Base-by-base conservation (phyloP, 345 rosid species). In the Camelina sativa region DNA sequence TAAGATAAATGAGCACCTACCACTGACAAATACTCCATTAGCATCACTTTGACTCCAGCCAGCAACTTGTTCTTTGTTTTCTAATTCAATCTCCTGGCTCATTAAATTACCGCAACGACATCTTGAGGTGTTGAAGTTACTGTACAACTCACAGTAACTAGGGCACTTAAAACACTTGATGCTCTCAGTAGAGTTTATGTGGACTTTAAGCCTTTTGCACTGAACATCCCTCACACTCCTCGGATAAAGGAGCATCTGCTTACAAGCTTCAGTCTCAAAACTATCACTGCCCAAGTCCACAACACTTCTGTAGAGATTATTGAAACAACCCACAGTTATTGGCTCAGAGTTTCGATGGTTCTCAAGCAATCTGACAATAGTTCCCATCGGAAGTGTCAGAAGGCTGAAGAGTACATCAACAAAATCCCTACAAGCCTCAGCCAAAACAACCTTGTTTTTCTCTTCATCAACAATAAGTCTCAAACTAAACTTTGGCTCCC, bases 341-440 rank as follows among this genome's bases (percentile, higher is more conserved):
- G 55, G 17, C 46, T 63, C 30, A 12, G 68, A 20, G 2, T 15
- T 51, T 67, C n/a, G 59, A 67, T 52, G 60, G 2, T 67, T 20
- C 61, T 52, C 60, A 16, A 65, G 47, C 46, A 57, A 50, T 23
- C 67, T 19, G 22, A 59, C 52, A 28, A 72, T 57, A 5, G 72
- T 47, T 15, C 73, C 80, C 11, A 72, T 10, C 7, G 81, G 77
- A 1, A 78, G 11, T 12, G 65, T 41, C 38, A 72, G 38, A 22
- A 77, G 55, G 3, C 76, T 58, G 9, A 71, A 72, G 62, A 72
- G 57, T 8, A 71, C 54, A 41, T 72, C 76, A 8, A 72, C 68
- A 19, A 72, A 72, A 58, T 72, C 63, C 11, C 50, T 71, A 16
- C 64, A 32, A 34, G 81, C 69, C 4, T 53, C 58, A 53, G 58